Evolutionary conservation across 352 stramenopile species (phyloP).

Genomic region (Nothophytophthora sp.): DNA sequence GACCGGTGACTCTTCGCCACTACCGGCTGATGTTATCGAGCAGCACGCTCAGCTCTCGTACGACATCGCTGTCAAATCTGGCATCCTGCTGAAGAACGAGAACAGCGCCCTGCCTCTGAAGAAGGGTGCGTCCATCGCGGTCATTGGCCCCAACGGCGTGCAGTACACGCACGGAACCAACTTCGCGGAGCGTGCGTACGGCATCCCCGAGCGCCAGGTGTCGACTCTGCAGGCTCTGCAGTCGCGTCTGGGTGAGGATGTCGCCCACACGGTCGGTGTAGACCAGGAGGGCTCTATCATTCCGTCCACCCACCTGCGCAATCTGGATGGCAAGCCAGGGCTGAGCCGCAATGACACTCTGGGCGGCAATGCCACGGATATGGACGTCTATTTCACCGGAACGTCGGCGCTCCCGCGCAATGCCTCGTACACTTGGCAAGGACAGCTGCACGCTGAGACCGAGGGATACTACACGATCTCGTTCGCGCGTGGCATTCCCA

Average conservation of each 20-base stretch:
- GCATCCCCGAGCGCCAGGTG: conserved; percentile 25
- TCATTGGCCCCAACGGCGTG: conserved; percentile 35
- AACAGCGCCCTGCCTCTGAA: conserved; percentile 24
- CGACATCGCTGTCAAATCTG: conserved; percentile 36
- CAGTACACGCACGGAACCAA: conserved; percentile 36
- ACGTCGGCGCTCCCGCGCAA: conserved; percentile 16
- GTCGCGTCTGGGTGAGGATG: conserved; percentile 23
- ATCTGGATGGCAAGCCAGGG: conserved; percentile 22
- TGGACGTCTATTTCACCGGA: conserved; percentile 31
- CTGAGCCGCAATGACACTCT: conserved; percentile 21
- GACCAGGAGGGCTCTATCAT: conserved; percentile 30
- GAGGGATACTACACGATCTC: conserved; percentile 32
- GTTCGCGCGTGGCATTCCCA: conserved; percentile 24
- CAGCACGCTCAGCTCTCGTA: conserved; percentile 27
- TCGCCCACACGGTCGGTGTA: conserved; percentile 26
- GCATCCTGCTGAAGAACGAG: conserved; percentile 30
- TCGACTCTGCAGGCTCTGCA: conserved; percentile 25
- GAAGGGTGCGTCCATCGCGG: conserved; percentile 18
- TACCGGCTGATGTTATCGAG: conserved; percentile 22
- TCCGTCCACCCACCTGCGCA: conserved; percentile 30
- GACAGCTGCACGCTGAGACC: conserved; percentile 25
- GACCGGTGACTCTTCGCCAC: conserved; percentile 19
- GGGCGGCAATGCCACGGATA: conserved; percentile 13
- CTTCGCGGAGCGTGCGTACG: conserved; percentile 32
- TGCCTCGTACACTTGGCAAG: conserved; percentile 32